These are phyloP conservation scores for Haplosporangium gracile DNA, from an alignment of 192 early-diverging fungal species.

Conservation along the genomic window DNA sequence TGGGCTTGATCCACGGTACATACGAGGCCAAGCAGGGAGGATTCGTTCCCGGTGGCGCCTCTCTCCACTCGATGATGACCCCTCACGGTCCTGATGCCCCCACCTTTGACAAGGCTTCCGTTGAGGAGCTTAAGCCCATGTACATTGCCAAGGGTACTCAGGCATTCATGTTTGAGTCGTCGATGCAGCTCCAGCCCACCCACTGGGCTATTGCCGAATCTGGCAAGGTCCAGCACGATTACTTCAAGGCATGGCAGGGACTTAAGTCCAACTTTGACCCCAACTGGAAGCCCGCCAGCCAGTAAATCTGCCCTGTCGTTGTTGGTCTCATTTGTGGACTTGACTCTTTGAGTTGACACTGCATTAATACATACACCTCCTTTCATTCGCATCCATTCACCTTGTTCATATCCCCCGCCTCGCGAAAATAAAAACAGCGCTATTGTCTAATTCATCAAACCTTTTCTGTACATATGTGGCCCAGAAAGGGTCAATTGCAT, in stretches of 20 bases:
- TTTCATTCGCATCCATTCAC: not conserved
- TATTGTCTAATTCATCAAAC: not conserved
- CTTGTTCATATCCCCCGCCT: not conserved
- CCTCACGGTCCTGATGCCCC: constrained; percentile 93
- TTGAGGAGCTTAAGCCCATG: constrained; percentile 78
- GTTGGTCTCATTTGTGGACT: not conserved
- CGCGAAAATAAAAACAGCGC: not conserved
- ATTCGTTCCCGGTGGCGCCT: constrained; percentile 94
- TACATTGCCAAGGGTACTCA: constrained; percentile 86
- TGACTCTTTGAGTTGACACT: not conserved
- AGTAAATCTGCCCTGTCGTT: not conserved
- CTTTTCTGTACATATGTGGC: not conserved
- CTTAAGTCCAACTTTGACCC: constrained; percentile 61
- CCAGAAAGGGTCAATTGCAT: not conserved
- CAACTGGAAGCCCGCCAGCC: constrained; percentile 48
- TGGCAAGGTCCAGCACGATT: constrained; percentile 85
- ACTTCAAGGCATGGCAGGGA: constrained; percentile 90
- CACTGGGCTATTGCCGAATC: constrained; percentile 83
- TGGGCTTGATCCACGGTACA: constrained; percentile 92
- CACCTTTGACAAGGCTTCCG: constrained; percentile 81
- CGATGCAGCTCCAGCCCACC: constrained; percentile 82
- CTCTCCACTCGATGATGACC: constrained; percentile 86
- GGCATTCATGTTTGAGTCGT: constrained; percentile 97
- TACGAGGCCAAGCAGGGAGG: constrained; percentile 96
- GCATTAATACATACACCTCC: not conserved